These are phyloP conservation scores for Glaciozyma antarctica DNA, from an alignment of 768 basidiomycete genomes.

Conservation along the genomic window DNA sequence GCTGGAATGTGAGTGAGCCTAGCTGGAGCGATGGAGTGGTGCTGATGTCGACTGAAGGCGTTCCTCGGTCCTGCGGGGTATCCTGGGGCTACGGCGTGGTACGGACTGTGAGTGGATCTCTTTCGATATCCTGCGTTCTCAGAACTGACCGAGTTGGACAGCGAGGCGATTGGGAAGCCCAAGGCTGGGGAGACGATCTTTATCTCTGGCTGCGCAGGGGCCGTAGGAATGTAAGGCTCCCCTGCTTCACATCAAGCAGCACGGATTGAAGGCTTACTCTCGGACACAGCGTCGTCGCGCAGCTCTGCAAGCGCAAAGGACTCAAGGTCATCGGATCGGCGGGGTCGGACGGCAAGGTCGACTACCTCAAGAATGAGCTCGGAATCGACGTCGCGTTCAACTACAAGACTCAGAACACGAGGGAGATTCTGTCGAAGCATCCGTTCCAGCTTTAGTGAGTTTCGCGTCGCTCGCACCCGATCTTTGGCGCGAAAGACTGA, in stretches of 20 bases:
- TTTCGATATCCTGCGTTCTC: too few species aligned
- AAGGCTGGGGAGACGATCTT: constrained; percentile 52
- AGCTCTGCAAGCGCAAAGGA: constrained; percentile 45
- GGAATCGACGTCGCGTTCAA: constrained; percentile 65
- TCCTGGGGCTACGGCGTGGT: constrained; percentile 27
- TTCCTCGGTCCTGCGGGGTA: background rate
- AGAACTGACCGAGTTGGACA: too few species aligned
- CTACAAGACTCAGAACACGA: constrained; percentile 51
- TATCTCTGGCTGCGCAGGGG: constrained; percentile 45
- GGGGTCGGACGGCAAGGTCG: constrained; percentile 64
- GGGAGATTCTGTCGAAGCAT: constrained; percentile 52
- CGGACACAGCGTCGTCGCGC: constrained; percentile 39
- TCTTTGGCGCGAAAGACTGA: constrained; percentile 20
- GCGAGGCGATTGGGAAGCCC: constrained; percentile 42
- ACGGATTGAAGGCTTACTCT: constrained; percentile 12
- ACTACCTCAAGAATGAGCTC: constrained; percentile 48
- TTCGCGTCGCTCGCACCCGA: too few species aligned
- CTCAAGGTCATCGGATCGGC: constrained; percentile 61
- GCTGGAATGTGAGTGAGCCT: background rate
- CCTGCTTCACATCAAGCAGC: background rate
- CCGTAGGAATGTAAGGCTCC: constrained; percentile 54
- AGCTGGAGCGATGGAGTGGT: background rate
- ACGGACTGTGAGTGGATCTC: background rate
- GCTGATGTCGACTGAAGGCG: background rate
- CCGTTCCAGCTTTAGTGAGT: constrained; percentile 47